phyloP scores from a whole-genome alignment of 768 basidiomycete genomes.

The Kwoniella europaea region DNA sequence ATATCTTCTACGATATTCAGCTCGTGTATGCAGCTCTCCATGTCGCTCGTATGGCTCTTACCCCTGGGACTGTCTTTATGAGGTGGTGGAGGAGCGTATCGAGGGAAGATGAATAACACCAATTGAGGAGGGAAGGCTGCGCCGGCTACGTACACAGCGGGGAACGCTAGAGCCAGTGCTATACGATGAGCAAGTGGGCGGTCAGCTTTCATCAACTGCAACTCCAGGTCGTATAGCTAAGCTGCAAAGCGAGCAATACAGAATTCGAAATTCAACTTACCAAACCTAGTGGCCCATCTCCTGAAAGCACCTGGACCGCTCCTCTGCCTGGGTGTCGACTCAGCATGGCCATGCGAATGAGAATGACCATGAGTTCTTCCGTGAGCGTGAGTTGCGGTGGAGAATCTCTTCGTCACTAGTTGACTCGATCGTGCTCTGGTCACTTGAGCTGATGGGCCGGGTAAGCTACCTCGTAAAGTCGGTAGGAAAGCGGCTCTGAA shows the following conservation, averaged over 20 bases:
- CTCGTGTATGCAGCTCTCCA: slow-evolving; percentile 73
- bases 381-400: slow-evolving; percentile 9
- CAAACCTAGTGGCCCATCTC: slow-evolving; percentile 42
- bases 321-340: slow-evolving; percentile 4
- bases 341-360: slow-evolving; percentile 5
- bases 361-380: slow-evolving; percentile 1
- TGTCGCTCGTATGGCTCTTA: slow-evolving; percentile 63
- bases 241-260: too few relatives aligned
- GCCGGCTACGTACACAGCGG: slow-evolving; percentile 48
- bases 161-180: slow-evolving; percentile 49
- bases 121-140: slow-evolving; percentile 53
- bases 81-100: slow-evolving; percentile 74
- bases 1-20: slow-evolving; percentile 67
- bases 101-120: slow-evolving; percentile 71
- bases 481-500: slow-evolving; percentile 17
- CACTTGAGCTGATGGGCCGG: slow-evolving; percentile 1
- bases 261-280: slow-evolving; percentile 25
- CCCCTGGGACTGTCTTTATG: slow-evolving; percentile 67
- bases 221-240: too few relatives aligned
- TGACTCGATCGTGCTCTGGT: neutral
- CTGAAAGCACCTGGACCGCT: slow-evolving; percentile 33
- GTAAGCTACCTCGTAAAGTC: slow-evolving; percentile 2
- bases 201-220: too few relatives aligned
- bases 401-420: neutral
- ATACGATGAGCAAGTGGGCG: neutral